Evolutionary conservation across 192 early-diverging fungal genomes (phyloP).

Genomic region (Rhizophagus prolifer): DNA sequence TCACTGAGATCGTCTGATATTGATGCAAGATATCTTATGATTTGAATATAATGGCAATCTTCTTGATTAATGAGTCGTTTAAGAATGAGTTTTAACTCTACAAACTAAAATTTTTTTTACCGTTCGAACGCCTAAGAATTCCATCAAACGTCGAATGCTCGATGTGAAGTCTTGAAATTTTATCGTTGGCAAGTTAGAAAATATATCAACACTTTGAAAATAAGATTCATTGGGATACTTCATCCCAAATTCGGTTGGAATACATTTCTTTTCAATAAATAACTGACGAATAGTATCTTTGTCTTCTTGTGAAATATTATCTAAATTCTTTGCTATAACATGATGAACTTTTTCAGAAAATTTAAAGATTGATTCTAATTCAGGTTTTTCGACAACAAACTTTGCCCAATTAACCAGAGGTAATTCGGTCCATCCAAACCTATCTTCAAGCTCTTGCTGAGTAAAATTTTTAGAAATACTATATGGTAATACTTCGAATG

Average conservation of each 20-base stretch:
- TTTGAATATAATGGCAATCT: conserved; percentile 79
- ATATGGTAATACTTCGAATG: conserved; percentile 1
- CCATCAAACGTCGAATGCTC: conserved; percentile 52
- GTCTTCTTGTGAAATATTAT: conserved; percentile 33
- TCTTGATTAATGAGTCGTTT: conserved; percentile 69
- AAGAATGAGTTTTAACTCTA: conserved; percentile 82
- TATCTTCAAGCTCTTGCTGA: not conserved
- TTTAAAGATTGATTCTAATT: conserved; percentile 35
- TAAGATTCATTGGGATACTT: conserved; percentile 69
- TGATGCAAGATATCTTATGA: conserved; percentile 76
- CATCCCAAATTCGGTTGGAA: conserved; percentile 71
- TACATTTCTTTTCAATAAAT: conserved; percentile 52
- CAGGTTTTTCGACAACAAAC: not conserved
- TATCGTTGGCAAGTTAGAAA: conserved; percentile 81
- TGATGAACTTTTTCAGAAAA: conserved; percentile 71
- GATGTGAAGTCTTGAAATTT: conserved; percentile 51
- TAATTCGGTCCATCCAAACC: conserved; percentile 17
- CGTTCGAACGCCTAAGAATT: conserved; percentile 72
- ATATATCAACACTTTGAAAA: conserved; percentile 75
- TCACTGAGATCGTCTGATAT: conserved; percentile 63
- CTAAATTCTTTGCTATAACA: conserved; percentile 52
- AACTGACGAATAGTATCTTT: conserved; percentile 35
- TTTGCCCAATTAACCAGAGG: not conserved
- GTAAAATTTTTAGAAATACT: not conserved
- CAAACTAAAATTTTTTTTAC: conserved; percentile 52